Base-by-base conservation (phyloP, 108 stramenopile species). In the Fistulifera pelliculosa region DNA sequence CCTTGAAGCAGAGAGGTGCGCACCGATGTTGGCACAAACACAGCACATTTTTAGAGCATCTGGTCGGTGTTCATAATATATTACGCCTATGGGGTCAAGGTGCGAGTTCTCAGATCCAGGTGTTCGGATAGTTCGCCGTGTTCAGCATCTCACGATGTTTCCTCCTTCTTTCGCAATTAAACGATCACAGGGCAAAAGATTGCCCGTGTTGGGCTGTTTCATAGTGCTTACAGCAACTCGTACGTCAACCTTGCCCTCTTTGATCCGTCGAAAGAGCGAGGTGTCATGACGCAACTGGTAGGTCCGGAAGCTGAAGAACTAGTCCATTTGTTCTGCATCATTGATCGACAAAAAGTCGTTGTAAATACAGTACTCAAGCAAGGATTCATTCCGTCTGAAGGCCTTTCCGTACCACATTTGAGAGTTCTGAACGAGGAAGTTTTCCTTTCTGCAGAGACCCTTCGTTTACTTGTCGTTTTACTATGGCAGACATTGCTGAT, bases 1-100 rank as follows among this genome's bases (percentile, higher is more conserved):
- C 41, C 31, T 18, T 65, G 12, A 65, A 58, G 38, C 39, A 49
- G 27, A 41, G 64, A 18, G 64, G 64, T 13, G 64, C 56, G 4
- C 64, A 65, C 49, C 45, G 56, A 14, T 65, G 56, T 41, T 71
- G 70, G 70, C 70, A 71, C 41, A 71, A 71, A 48, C 70, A 71
- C 38, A 54, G 52, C 14, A 60, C 61, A 1, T 69, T 69, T 48
- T 27, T 60, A n/a, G 52, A 62, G 22, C 68, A 69, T 24, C 38
- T 69, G n/a, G 7, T 62, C 19, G 56, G 56, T 41, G 62, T 63
- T 12, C 62, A 63, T 39, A 48, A 62, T 26, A 69, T 69, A 50
- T 41, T 69, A 12, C 38, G 54, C 8, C 15, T 45, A 0, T 69
- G 68, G 68, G 60, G 55, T 0, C 53, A 54, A 17, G 53, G 53